Conservation (phyloP, 345 rosid species). For the Eucalyptus pauciflora region DNA sequence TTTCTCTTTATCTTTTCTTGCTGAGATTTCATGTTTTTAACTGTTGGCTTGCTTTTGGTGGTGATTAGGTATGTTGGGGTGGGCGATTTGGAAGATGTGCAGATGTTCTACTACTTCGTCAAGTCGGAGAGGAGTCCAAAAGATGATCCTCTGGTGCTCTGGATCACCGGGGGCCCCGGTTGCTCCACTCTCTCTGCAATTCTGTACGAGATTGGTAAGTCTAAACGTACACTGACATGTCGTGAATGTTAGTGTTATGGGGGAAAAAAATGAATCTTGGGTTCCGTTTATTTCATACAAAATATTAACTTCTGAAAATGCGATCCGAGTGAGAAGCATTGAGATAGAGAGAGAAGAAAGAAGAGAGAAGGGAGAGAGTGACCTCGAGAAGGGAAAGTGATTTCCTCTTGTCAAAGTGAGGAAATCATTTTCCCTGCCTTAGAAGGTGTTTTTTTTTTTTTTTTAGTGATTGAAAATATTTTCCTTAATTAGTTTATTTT, state of each 20-base stretch:
- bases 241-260: accelerated
- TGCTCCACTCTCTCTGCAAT: constrained; percentile 10
- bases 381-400: too few relatives aligned
- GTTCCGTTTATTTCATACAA: too few relatives aligned
- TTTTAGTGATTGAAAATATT: too few relatives aligned
- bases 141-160: constrained; percentile 9
- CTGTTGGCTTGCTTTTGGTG: background rate
- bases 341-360: too few relatives aligned
- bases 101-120: constrained; percentile 8
- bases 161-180: constrained; percentile 23
- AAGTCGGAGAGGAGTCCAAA: constrained; percentile 10
- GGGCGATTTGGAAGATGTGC: constrained; percentile 4
- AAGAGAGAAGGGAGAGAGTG: too few relatives aligned
- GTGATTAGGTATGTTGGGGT: constrained; percentile 10
- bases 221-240: accelerated
- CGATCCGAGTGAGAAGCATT: too few relatives aligned
- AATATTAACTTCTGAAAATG: background rate
- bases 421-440: too few relatives aligned
- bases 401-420: too few relatives aligned
- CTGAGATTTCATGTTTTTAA: background rate
- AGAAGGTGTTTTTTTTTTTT: too few relatives aligned
- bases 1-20: background rate
- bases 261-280: accelerated
- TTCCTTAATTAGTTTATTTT: too few relatives aligned
- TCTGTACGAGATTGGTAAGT: constrained; percentile 3